Conservation (phyloP, 352 stramenopile species). For the Pythium aristosporum region DNA sequence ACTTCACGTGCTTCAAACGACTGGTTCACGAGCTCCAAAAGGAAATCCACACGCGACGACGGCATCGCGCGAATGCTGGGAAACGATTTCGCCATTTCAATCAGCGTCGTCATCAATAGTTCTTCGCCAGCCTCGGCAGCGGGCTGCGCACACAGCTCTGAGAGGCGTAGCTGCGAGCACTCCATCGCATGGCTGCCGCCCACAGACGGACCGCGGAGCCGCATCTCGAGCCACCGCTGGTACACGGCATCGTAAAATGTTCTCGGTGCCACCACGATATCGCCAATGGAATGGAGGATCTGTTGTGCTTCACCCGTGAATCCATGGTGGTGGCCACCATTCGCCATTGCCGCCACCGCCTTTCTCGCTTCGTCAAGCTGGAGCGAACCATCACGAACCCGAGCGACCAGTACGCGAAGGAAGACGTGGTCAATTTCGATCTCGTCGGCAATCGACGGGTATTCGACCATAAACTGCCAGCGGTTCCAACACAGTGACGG, state of each 20-base stretch:
- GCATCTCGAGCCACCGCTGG: constrained; percentile 77
- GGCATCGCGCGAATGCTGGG: constrained; percentile 25
- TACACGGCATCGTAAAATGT: constrained; percentile 81
- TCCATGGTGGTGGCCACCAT: neutral
- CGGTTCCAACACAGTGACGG: constrained; percentile 57
- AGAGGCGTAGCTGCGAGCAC: constrained; percentile 16
- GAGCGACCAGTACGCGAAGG: constrained; percentile 65
- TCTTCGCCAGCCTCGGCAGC: constrained; percentile 27
- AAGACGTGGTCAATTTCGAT: constrained; percentile 68
- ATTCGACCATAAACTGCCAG: constrained; percentile 60
- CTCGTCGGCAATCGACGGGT: constrained; percentile 62
- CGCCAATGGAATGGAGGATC: constrained; percentile 62
- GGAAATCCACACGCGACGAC: constrained; percentile 20
- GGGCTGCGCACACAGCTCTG: constrained; percentile 17
- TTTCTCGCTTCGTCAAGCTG: constrained; percentile 52
- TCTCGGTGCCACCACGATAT: constrained; percentile 58
- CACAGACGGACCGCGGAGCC: constrained; percentile 45
- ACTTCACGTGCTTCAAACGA: constrained; percentile 45
- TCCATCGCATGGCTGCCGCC: constrained; percentile 20
- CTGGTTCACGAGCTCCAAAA: constrained; percentile 25
- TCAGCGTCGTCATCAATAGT: constrained; percentile 68
- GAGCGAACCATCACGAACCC: constrained; percentile 70
- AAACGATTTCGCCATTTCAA: constrained; percentile 61
- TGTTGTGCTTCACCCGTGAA: constrained; percentile 27
- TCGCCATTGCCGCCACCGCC: neutral